Conservation (phyloP, 1,284 basidiomycete species). For the Heterobasidion annosum region DNA sequence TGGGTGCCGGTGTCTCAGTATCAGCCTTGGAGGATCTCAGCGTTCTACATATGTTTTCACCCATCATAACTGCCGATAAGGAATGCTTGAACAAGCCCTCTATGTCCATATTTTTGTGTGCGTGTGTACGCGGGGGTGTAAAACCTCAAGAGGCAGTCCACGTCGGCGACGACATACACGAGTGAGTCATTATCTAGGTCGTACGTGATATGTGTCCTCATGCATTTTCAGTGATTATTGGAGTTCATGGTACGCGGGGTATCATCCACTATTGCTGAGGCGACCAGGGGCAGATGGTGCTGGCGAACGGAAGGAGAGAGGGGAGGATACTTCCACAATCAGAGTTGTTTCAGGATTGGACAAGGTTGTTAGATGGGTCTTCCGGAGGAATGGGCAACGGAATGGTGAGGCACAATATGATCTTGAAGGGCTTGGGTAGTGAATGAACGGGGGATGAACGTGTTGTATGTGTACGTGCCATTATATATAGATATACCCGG, state of each 20-base stretch:
- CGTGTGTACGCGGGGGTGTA: constrained; percentile 22
- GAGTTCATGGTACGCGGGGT: constrained; percentile 51
- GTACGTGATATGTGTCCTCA: neutral
- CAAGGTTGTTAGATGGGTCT: constrained; percentile 27
- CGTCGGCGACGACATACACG: constrained; percentile 61
- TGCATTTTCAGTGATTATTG: constrained; percentile 46
- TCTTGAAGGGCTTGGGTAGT: too few species aligned
- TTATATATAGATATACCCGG: too few species aligned
- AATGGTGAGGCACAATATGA: too few species aligned
- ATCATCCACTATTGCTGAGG: constrained; percentile 50
- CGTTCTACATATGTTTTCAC: constrained; percentile 36
- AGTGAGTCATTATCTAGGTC: constrained; percentile 29
- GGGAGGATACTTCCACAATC: constrained; percentile 29
- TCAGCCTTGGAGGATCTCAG: constrained; percentile 50
- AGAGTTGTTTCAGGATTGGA: constrained; percentile 31
- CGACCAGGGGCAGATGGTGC: constrained; percentile 39
- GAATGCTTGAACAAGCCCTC: constrained; percentile 63
- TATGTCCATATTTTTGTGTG: constrained; percentile 43
- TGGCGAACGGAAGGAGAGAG: constrained; percentile 33
- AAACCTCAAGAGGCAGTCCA: constrained; percentile 43
- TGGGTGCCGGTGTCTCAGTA: constrained; percentile 13
- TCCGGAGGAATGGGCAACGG: too few species aligned
- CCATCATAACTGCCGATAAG: constrained; percentile 56
- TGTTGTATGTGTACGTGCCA: too few species aligned
- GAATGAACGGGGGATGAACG: too few species aligned